phyloP scores from a whole-genome alignment of 306 rosid genomes.

The Quercus cerris region DNA sequence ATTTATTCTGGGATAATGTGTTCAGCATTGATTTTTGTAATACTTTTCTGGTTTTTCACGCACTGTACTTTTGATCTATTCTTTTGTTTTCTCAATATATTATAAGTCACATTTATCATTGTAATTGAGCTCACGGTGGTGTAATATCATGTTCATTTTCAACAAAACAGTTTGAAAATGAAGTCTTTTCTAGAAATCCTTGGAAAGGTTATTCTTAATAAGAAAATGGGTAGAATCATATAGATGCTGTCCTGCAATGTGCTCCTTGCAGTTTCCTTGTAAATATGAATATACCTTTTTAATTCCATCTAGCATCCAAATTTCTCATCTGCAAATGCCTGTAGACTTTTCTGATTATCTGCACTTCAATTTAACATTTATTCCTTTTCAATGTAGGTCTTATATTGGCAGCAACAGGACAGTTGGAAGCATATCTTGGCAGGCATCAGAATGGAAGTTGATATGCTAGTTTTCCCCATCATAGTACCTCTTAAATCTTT shows the following conservation, averaged over 20 bases:
- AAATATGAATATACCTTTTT: background rate
- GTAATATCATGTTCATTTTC: background rate
- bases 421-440: conserved; percentile 59
- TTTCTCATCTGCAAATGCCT: background rate
- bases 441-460: conserved; percentile 55
- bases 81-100: background rate
- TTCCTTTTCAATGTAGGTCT: conserved; percentile 59
- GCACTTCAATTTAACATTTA: conserved; percentile 1
- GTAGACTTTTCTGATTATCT: background rate
- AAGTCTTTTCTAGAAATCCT: background rate
- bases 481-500: conserved; percentile 10
- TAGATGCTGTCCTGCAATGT: background rate
- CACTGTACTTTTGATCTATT: background rate
- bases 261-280: background rate
- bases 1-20: background rate
- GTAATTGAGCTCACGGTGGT: background rate
- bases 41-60: background rate
- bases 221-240: background rate
- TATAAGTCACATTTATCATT: background rate
- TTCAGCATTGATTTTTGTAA: background rate
- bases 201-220: background rate
- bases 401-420: conserved; percentile 78
- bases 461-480: conserved; percentile 6
- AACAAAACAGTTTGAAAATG: background rate
- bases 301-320: background rate